These are phyloP conservation scores for Diplotaxis tenuifolia DNA, from an alignment of 345 rosid genomes.

Conservation along the genomic window DNA sequence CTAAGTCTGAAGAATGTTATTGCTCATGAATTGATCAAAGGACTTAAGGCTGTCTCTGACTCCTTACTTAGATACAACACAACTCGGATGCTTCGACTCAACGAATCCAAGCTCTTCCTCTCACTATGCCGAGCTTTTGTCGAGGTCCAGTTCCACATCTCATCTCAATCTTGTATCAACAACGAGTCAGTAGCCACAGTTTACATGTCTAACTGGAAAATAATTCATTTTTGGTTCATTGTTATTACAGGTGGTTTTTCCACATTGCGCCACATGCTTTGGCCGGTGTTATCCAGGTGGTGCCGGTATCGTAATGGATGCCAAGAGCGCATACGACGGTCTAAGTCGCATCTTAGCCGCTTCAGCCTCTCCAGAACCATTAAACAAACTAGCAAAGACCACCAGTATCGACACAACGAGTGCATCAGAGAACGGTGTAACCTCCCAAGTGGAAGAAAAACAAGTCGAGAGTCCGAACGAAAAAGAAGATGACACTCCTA, in stretches of 20 bases:
- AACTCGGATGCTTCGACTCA: constrained; percentile 86
- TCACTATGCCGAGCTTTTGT: constrained; percentile 86
- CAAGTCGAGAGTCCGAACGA: constrained; percentile 28
- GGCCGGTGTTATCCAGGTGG: constrained; percentile 96
- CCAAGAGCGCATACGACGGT: constrained; percentile 65
- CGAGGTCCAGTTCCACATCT: constrained; percentile 49
- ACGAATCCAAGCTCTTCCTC: constrained; percentile 76
- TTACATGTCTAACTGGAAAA: neutral
- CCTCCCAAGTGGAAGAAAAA: constrained; percentile 40
- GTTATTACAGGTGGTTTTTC: constrained; percentile 65
- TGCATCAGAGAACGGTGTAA: constrained; percentile 54
- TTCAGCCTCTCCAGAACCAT: constrained; percentile 52
- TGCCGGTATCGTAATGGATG: constrained; percentile 65
- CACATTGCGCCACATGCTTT: constrained; percentile 82
- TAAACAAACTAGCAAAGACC: constrained; percentile 37
- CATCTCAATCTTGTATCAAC: neutral
- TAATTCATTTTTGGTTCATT: neutral
- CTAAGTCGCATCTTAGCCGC: constrained; percentile 52
- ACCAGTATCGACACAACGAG: constrained; percentile 4
- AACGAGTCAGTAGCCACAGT: constrained; percentile 5
- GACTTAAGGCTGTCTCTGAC: constrained; percentile 79
- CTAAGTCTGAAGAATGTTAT: constrained; percentile 70
- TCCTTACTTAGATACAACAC: constrained; percentile 77
- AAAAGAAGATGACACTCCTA: constrained; percentile 21
- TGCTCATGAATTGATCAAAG: constrained; percentile 75